These are phyloP conservation scores for Chytriomyces sp. DNA, from an alignment of 192 early-diverging fungal species.

Conservation along the genomic window DNA sequence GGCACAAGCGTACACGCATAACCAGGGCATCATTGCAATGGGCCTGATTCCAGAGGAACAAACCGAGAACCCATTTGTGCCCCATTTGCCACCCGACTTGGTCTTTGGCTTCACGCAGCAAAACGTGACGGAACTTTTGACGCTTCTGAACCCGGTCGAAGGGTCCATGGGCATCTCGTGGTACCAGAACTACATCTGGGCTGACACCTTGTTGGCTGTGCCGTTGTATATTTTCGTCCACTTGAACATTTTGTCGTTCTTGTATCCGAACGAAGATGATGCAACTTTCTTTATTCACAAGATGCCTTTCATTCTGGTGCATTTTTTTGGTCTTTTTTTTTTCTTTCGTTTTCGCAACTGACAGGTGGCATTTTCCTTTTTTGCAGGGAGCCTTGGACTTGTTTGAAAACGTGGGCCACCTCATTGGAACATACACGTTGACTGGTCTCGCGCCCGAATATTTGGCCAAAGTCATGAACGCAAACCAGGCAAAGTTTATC, in stretches of 20 bases:
- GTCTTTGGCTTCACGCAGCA: constrained; percentile 16
- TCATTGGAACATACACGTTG: constrained; percentile 4
- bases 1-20: not conserved
- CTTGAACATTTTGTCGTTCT: not conserved
- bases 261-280: constrained; percentile 12
- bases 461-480: constrained; percentile 2
- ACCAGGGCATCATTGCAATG: not conserved
- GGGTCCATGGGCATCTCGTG: constrained; percentile 1
- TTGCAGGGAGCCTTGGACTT: constrained; percentile 14
- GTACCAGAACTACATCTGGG: constrained; percentile 9
- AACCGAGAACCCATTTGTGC: constrained; percentile 6
- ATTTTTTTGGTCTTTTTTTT: not conserved
- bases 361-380: too few relatives aligned
- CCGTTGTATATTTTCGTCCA: constrained; percentile 22
- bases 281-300: not conserved
- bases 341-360: too few relatives aligned
- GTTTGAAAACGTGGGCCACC: constrained; percentile 29
- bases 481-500: constrained; percentile 22
- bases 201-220: constrained; percentile 18
- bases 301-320: constrained; percentile 6
- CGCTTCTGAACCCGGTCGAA: not conserved
- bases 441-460: not conserved
- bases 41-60: not conserved
- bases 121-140: constrained; percentile 4
- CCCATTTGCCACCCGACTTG: constrained; percentile 21